Percentiles rank a stretch among this genome's conserved stretches.
These are phyloP conservation scores for Aspergillus cejpii DNA, from an alignment of 2,329 filamentous ascomycete species.

Conservation along the genomic window DNA sequence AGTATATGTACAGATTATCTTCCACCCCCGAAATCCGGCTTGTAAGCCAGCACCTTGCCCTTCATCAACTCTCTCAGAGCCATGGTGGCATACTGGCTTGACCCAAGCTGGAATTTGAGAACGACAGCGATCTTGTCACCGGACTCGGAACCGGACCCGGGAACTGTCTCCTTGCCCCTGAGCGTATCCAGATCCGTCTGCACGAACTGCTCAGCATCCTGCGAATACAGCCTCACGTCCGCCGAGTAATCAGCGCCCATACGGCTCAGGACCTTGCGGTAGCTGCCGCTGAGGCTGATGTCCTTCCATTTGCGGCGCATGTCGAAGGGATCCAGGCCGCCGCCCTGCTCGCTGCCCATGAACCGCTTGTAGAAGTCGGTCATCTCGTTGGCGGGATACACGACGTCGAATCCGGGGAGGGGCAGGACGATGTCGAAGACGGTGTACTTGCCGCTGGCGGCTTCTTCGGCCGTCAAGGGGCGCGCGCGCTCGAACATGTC, in stretches of 20 bases:
- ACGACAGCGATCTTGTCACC: slow-evolving; percentile 57
- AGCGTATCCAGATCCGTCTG: slow-evolving; percentile 76
- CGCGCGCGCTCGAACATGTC: slow-evolving; percentile 64
- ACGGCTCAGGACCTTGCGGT: slow-evolving; percentile 73
- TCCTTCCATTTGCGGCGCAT: slow-evolving; percentile 86
- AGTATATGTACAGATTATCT: slow-evolving; percentile 9
- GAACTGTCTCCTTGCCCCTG: slow-evolving; percentile 32
- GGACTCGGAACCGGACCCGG: slow-evolving; percentile 10
- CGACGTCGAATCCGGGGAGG: slow-evolving; percentile 81
- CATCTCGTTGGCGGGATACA: slow-evolving; percentile 77
- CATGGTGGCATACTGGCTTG: slow-evolving; percentile 80
- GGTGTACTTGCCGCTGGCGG: slow-evolving; percentile 63
- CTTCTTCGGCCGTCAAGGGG: slow-evolving; percentile 69
- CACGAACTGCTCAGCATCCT: slow-evolving; percentile 72
- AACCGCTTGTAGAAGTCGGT: slow-evolving; percentile 78
- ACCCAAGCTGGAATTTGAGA: slow-evolving; percentile 67
- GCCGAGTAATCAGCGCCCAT: slow-evolving; percentile 59
- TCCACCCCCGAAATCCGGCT: slow-evolving; percentile 55
- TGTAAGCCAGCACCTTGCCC: slow-evolving; percentile 55
- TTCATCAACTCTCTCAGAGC: slow-evolving; percentile 73
- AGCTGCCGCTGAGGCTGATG: slow-evolving; percentile 79
- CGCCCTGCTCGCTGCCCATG: slow-evolving; percentile 74
- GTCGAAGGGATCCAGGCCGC: slow-evolving; percentile 68
- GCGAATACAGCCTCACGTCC: slow-evolving; percentile 61
- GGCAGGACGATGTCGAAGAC: slow-evolving; percentile 89